Evolutionary conservation across 2,329 filamentous ascomycete species (phyloP).

Genomic region (Geosmithia flava): DNA sequence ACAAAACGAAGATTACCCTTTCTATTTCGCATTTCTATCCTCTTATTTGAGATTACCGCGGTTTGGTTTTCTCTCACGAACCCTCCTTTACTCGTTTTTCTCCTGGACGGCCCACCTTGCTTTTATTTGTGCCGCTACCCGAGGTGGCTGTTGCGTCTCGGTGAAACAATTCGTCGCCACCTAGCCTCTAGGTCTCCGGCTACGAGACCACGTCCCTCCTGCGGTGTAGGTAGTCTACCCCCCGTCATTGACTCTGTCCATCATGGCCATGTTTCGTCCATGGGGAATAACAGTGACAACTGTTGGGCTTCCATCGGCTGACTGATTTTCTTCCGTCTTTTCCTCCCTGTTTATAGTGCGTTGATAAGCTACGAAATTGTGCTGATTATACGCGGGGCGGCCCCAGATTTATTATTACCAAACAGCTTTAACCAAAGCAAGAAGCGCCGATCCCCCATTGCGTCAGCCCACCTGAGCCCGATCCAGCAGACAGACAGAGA

Average conservation of each 20-base stretch:
- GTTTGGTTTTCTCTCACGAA: neutral
- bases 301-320: neutral
- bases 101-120: neutral
- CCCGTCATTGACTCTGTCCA: neutral
- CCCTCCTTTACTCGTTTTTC: neutral
- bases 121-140: neutral
- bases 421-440: neutral
- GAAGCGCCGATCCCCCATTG: neutral
- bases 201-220: too few species aligned
- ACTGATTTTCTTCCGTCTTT: neutral
- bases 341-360: neutral
- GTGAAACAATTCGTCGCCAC: neutral
- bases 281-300: neutral
- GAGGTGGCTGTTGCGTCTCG: neutral
- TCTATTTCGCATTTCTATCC: constrained; percentile 1
- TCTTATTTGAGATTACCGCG: too few species aligned
- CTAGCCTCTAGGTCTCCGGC: neutral
- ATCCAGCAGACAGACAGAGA: neutral
- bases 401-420: neutral
- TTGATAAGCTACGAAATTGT: neutral
- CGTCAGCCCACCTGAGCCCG: neutral
- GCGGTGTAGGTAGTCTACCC: neutral
- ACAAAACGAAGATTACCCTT: neutral
- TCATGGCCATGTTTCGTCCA: neutral
- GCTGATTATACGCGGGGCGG: neutral